Percentiles rank a stretch among this genome's conserved stretches.
These are phyloP conservation scores for Strigomonas culicis DNA, from an alignment of 208 protist species.

Conservation along the genomic window DNA sequence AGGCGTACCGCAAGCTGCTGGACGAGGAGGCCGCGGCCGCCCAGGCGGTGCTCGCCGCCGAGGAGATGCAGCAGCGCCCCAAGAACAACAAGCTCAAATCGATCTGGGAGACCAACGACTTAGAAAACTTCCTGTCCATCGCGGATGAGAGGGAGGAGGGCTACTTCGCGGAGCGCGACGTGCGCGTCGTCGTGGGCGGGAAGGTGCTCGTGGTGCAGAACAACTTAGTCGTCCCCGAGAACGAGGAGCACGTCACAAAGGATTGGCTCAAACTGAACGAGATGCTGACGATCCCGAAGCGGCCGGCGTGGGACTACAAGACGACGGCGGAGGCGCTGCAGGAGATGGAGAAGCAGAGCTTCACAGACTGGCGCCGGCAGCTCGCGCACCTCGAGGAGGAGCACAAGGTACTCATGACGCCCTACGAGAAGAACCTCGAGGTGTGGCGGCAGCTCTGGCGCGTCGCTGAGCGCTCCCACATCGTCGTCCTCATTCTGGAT, in stretches of 20 bases:
- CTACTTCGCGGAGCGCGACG: constrained; percentile 79
- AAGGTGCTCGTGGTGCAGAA: constrained; percentile 74
- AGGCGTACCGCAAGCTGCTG: constrained; percentile 38
- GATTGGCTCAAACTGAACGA: constrained; percentile 80
- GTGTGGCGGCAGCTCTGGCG: constrained; percentile 99
- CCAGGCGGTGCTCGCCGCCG: constrained; percentile 29
- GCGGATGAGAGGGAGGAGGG: constrained; percentile 83
- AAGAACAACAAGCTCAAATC: constrained; percentile 63
- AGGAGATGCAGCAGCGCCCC: constrained; percentile 36
- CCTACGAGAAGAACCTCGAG: constrained; percentile 99
- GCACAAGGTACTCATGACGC: constrained; percentile 93
- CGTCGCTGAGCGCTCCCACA: constrained; percentile 94
- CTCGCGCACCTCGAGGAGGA: constrained; percentile 92
- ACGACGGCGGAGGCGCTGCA: constrained; percentile 68
- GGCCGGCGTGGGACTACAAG: constrained; percentile 77
- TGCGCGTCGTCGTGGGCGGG: constrained; percentile 76
- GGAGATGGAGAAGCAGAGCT: constrained; percentile 68
- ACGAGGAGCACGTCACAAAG: constrained; percentile 21
- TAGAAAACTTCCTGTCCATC: constrained; percentile 85
- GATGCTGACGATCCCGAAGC: constrained; percentile 76
- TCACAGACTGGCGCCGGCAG: constrained; percentile 88
- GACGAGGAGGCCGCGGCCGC: constrained; percentile 50
- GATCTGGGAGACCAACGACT: constrained; percentile 86
- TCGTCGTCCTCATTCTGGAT: constrained; percentile 95
- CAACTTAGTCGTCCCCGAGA: constrained; percentile 53